Conservation (phyloP, 371 early-diverging fungal species). For the Mucor sp. region DNA sequence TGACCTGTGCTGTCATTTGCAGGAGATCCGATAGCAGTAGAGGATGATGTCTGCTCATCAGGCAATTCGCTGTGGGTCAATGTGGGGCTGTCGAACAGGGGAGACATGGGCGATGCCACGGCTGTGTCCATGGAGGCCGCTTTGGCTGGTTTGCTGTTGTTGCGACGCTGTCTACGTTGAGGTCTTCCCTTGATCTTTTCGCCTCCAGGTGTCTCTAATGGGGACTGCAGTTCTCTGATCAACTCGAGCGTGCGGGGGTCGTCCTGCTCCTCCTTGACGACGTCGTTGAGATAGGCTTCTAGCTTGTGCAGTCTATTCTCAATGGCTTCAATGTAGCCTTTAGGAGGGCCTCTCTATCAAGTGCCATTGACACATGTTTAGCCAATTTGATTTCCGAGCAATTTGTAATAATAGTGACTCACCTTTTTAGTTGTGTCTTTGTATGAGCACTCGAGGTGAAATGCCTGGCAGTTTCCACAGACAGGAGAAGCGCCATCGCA, state of each 20-base stretch:
- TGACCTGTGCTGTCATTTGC: slow-evolving; percentile 36
- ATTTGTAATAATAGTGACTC: slow-evolving; percentile 3
- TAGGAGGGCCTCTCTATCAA: slow-evolving; percentile 64
- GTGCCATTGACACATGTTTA: not conserved
- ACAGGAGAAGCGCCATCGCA: slow-evolving; percentile 60
- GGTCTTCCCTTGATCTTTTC: slow-evolving; percentile 44
- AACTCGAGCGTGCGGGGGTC: slow-evolving; percentile 57
- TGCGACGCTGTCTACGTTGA: slow-evolving; percentile 30
- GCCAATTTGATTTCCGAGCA: not conserved
- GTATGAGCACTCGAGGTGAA: slow-evolving; percentile 43
- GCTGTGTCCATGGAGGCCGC: not conserved
- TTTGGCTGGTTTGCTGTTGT: not conserved
- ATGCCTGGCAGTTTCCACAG: slow-evolving; percentile 51
- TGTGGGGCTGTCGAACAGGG: slow-evolving; percentile 14
- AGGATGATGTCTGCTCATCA: not conserved
- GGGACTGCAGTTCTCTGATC: slow-evolving; percentile 56
- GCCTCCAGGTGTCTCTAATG: slow-evolving; percentile 40
- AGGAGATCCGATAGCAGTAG: not conserved
- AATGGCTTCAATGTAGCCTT: slow-evolving; percentile 76
- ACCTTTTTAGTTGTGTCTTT: slow-evolving; percentile 53
- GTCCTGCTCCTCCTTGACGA: slow-evolving; percentile 31
- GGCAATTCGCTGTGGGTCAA: slow-evolving; percentile 13
- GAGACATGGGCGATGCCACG: not conserved
- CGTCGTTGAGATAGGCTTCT: slow-evolving; percentile 55
- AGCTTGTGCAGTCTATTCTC: slow-evolving; percentile 64